These are phyloP conservation scores for Cercospora sp. DNA, from an alignment of 2,329 filamentous ascomycete species.

Conservation along the genomic window DNA sequence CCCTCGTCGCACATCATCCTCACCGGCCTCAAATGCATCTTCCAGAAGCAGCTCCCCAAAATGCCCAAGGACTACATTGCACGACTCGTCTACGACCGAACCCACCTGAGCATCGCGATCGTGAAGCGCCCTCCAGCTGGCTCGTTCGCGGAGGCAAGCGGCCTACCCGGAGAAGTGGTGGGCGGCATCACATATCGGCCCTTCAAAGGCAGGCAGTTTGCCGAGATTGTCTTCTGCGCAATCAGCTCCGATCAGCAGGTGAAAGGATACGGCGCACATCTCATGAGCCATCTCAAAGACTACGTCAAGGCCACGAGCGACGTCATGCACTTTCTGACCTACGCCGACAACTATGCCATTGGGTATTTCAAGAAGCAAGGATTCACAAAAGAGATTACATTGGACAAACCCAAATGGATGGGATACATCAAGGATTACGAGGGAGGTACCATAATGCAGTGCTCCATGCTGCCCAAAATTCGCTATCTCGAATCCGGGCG, in stretches of 20 bases:
- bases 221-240: conserved; percentile 98
- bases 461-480: conserved; percentile 91
- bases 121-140: conserved; percentile 80
- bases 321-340: conserved; percentile 98
- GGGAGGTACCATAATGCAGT: conserved; percentile 98
- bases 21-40: conserved; percentile 94
- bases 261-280: conserved; percentile 94
- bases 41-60: conserved; percentile 96
- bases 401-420: conserved; percentile 93
- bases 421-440: conserved; percentile 99
- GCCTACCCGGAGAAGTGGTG: conserved; percentile 40
- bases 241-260: conserved; percentile 98
- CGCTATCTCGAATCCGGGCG: conserved; percentile 90
- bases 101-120: conserved; percentile 93
- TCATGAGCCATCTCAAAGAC: conserved; percentile 97
- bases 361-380: conserved; percentile 99
- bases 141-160: conserved; percentile 33
- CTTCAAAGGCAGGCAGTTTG: conserved; percentile 88
- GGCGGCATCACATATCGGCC: conserved; percentile 96
- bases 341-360: conserved; percentile 98
- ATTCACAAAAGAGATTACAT: conserved; percentile 96
- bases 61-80: conserved; percentile 99
- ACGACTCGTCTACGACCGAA: conserved; percentile 93
- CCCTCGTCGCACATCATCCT: conserved; percentile 90
- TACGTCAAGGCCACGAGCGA: conserved; percentile 96